These are phyloP conservation scores for Cordyceps tenuipes DNA, from an alignment of 2,329 filamentous ascomycete genomes.

Conservation along the genomic window DNA sequence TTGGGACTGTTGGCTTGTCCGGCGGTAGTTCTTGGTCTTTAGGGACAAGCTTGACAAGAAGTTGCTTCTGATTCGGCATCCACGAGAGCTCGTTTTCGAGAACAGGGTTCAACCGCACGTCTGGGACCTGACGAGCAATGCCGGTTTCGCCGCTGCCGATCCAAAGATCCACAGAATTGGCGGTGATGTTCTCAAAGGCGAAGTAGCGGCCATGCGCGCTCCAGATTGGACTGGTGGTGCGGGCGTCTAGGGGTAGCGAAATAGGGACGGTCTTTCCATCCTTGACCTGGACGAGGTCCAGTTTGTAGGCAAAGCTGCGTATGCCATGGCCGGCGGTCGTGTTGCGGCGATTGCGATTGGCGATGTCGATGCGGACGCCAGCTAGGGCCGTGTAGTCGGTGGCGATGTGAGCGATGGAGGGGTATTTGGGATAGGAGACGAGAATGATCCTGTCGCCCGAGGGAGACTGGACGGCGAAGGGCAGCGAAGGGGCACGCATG, in stretches of 20 bases:
- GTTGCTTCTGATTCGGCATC: slow-evolving; percentile 5
- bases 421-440: slow-evolving; percentile 2
- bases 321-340: slow-evolving; percentile 6
- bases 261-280: background rate
- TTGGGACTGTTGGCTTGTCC: background rate
- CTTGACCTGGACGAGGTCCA: slow-evolving; percentile 2
- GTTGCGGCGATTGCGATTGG: slow-evolving; percentile 4
- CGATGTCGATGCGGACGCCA: slow-evolving; percentile 2
- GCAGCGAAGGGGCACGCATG: slow-evolving; percentile 7
- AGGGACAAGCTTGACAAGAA: slow-evolving; percentile 6
- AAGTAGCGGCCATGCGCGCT: slow-evolving; percentile 1
- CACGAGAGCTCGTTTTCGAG: background rate
- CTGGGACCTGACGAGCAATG: background rate
- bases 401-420: slow-evolving; percentile 1
- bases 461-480: background rate
- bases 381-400: slow-evolving; percentile 1
- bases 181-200: slow-evolving; percentile 8
- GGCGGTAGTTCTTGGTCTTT: background rate
- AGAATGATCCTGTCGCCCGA: slow-evolving; percentile 2
- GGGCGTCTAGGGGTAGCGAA: background rate
- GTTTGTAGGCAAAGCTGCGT: slow-evolving; percentile 3
- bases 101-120: background rate
- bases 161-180: slow-evolving; percentile 7
- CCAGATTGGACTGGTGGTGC: slow-evolving; percentile 1
- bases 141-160: background rate